phyloP scores from a whole-genome alignment of 2,329 filamentous ascomycete genomes.

The Coniochaeta sp. region DNA sequence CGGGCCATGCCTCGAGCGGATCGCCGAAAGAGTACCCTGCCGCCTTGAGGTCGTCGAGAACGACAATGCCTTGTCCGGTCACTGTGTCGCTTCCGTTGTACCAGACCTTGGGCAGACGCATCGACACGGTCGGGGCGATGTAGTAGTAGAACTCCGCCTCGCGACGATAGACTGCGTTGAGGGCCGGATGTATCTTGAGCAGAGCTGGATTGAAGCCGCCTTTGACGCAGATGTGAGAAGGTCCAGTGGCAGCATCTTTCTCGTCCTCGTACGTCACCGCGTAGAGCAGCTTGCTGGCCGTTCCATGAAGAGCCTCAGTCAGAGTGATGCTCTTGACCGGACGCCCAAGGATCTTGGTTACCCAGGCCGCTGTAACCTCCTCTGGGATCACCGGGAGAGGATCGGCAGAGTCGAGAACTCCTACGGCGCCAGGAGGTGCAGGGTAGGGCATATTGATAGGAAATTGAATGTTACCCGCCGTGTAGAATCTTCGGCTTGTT shows the following conservation, averaged over 20 bases:
- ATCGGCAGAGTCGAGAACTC: constrained; percentile 10
- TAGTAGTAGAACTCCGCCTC: constrained; percentile 14
- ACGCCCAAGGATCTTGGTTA: constrained; percentile 12
- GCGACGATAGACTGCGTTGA: constrained; percentile 18
- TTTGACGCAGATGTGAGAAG: constrained; percentile 27
- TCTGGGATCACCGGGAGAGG: constrained; percentile 11
- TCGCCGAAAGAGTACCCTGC: constrained; percentile 40
- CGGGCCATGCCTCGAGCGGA: constrained; percentile 22
- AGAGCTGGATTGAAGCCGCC: constrained; percentile 54
- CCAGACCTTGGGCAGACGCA: constrained; percentile 8
- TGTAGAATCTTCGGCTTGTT: neutral
- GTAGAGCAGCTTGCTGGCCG: constrained; percentile 29
- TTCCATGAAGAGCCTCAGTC: constrained; percentile 12
- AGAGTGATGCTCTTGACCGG: constrained; percentile 7
- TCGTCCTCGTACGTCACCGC: constrained; percentile 46
- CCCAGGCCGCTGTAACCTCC: constrained; percentile 13
- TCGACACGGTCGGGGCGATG: constrained; percentile 15
- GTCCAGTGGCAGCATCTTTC: constrained; percentile 10
- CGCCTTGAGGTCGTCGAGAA: constrained; percentile 61
- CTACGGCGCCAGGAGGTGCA: constrained; percentile 3
- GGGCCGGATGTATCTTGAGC: constrained; percentile 10
- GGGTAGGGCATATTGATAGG: neutral
- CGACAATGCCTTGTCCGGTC: constrained; percentile 49
- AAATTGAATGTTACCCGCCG: neutral
- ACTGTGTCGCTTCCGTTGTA: constrained; percentile 18